Evolutionary conservation across 176 grass and related monocot species (phyloP), one percentile per base, ranked within the genome.

Genomic region (Avena insularis): DNA sequence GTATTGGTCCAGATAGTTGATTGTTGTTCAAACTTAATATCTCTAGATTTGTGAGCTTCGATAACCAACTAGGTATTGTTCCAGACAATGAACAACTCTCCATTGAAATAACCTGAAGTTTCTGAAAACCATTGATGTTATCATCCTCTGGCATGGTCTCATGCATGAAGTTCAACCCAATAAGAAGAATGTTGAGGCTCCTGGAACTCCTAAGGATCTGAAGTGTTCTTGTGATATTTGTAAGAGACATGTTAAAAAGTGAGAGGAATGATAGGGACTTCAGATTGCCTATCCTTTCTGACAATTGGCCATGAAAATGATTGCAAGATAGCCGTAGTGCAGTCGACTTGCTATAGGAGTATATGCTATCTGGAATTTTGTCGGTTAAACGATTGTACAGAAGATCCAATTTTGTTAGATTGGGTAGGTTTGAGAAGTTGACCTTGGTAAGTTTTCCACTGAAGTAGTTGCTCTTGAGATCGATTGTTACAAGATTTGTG

Each of bases 371-470:
- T 69, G 65, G 65, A 17, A 68, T 33, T 17, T 6, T 38, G 65
- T 31, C 33, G 14, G 31, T 69, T 31, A 69, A 87, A 2, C 69
- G 76, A 10, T 89, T 92, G 27, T 6, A 19, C 38, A 10, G 1
- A 25, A 92, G 10, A 43, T 92, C 91, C 64, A 92, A 21, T 11
- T 6, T 71, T 53, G 62, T 77, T 31, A 92, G 85, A 87, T 84
- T 84, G 27, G 38, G 2, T 15, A 92, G 23, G 4, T 19, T 77
- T 61, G 88, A 84, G 54, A 92, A 69, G 33, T 69, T 68, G 65
- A 69, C 65, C 65, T 69, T 69, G 31, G 65, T 69, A 38, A 69
- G 65, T 69, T 69, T 31, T 3, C 65, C 65, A 8, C 65, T 69
- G 33, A 69, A 69, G 2, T 69, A 14, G 33, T 69, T 69, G 15